These are phyloP conservation scores for Irpex lacteus DNA, from an alignment of 1,284 basidiomycete genomes.

Conservation along the genomic window DNA sequence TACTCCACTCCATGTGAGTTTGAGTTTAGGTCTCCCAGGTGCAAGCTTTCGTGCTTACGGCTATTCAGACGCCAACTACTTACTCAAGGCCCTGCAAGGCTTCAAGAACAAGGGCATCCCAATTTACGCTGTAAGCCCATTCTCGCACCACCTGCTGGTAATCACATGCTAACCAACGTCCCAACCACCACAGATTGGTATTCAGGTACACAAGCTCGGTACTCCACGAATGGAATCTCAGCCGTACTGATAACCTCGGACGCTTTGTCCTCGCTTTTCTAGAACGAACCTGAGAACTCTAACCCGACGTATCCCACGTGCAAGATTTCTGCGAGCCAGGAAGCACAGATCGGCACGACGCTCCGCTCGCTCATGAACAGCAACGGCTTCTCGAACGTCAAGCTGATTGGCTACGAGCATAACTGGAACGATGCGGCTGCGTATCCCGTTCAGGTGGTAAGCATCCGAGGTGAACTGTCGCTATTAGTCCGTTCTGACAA, in stretches of 20 bases:
- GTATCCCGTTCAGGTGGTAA: slow-evolving; percentile 47
- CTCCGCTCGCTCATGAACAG: slow-evolving; percentile 44
- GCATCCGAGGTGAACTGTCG: not conserved
- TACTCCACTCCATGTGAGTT: slow-evolving; percentile 37
- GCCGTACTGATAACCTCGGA: slow-evolving; percentile 25
- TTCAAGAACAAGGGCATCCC: slow-evolving; percentile 41
- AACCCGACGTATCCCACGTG: slow-evolving; percentile 45
- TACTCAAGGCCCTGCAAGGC: slow-evolving; percentile 43
- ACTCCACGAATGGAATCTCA: slow-evolving; percentile 30
- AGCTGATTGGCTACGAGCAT: slow-evolving; percentile 48
- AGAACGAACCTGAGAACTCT: slow-evolving; percentile 52
- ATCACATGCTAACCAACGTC: not conserved
- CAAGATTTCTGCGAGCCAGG: slow-evolving; percentile 34
- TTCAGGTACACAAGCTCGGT: slow-evolving; percentile 35
- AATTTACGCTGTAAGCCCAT: slow-evolving; percentile 31
- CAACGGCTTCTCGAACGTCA: slow-evolving; percentile 39
- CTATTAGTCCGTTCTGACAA: not conserved
- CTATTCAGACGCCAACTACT: slow-evolving; percentile 43
- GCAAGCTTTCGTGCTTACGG: not conserved
- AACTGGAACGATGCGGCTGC: slow-evolving; percentile 48
- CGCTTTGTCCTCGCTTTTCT: not conserved
- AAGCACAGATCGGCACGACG: slow-evolving; percentile 39
- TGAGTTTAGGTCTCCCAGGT: not conserved
- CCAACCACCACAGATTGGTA: slow-evolving; percentile 26
- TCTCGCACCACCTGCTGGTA: not conserved